Percentiles rank a stretch among this genome's conserved stretches.
phyloP scores from a whole-genome alignment of 2,329 filamentous ascomycete species.

The Teratosphaeria pseudoeucalypti region DNA sequence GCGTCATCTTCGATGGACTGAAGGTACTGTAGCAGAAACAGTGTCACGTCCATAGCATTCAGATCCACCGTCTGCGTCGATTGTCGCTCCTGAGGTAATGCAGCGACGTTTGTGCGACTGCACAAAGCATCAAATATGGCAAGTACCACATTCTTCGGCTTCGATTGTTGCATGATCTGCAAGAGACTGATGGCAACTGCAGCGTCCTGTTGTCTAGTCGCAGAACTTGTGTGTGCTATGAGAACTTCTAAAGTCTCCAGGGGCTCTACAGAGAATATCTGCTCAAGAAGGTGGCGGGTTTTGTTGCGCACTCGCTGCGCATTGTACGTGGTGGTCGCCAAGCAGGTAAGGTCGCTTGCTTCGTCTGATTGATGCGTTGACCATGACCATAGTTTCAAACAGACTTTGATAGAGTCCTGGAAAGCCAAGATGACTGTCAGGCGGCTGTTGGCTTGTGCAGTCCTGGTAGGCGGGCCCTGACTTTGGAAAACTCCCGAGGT shows the following conservation, averaged over 20 bases:
- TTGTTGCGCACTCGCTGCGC: conserved; percentile 85
- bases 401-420: conserved; percentile 86
- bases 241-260: conserved; percentile 89
- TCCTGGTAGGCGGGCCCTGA: conserved; percentile 59
- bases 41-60: conserved; percentile 70
- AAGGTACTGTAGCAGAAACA: conserved; percentile 85
- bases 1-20: conserved; percentile 88
- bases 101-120: conserved; percentile 76
- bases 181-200: conserved; percentile 71
- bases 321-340: conserved; percentile 77
- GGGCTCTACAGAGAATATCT: conserved; percentile 83
- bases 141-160: conserved; percentile 83
- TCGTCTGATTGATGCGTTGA: conserved; percentile 54
- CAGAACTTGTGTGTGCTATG: conserved; percentile 67
- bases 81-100: conserved; percentile 67
- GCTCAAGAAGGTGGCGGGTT: conserved; percentile 76
- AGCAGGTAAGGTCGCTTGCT: conserved; percentile 49
- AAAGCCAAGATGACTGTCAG: conserved; percentile 93
- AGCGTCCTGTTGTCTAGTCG: conserved; percentile 25
- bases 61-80: conserved; percentile 82
- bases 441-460: conserved; percentile 80
- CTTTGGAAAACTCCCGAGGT: conserved; percentile 81
- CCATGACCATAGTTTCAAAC: conserved; percentile 94
- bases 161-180: conserved; percentile 80
- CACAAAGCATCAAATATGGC: conserved; percentile 95